phyloP scores from a whole-genome alignment of 164 flowering plant species.

The Piper longum region DNA sequence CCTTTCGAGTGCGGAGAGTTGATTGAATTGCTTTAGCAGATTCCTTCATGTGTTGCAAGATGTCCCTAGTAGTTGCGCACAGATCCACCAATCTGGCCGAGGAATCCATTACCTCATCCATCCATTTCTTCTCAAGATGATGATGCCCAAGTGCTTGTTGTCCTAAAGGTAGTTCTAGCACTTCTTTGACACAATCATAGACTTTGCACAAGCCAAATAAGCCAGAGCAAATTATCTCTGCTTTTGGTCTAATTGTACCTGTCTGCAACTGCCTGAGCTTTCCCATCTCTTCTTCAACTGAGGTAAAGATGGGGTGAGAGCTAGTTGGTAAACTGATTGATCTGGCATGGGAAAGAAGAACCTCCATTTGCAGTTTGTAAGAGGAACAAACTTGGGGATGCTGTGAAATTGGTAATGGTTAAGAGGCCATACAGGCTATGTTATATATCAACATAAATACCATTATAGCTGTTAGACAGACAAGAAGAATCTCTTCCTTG shows the following conservation, averaged over 20 bases:
- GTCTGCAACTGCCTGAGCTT: constrained; percentile 1
- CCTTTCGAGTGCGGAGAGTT: constrained; percentile 17
- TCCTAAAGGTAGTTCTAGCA: constrained; percentile 14
- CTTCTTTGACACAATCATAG: constrained; percentile 12
- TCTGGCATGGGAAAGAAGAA: constrained; percentile 6
- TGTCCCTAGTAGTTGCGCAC: constrained; percentile 19
- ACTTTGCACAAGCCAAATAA: constrained; percentile 4
- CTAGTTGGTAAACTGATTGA: constrained; percentile 6
- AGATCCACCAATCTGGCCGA: constrained; percentile 27
- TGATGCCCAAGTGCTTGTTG: constrained; percentile 8
- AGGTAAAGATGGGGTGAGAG: constrained; percentile 1
- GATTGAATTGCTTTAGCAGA: constrained; percentile 17
- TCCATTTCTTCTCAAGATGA: constrained; percentile 12
- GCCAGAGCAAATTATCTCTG: not conserved
- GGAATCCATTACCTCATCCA: constrained; percentile 20
- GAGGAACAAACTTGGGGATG: not conserved
- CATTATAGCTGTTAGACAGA: not conserved
- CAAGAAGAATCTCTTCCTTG: not conserved
- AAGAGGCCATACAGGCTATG: not conserved
- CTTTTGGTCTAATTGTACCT: not conserved
- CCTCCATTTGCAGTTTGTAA: not conserved
- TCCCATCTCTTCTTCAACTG: constrained; percentile 3
- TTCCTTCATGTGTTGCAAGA: constrained; percentile 17
- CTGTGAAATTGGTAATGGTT: too few relatives aligned
- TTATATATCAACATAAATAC: not conserved